Base-by-base conservation (phyloP, 2,329 filamentous ascomycete species). In the Ophiostoma perfectum region DNA sequence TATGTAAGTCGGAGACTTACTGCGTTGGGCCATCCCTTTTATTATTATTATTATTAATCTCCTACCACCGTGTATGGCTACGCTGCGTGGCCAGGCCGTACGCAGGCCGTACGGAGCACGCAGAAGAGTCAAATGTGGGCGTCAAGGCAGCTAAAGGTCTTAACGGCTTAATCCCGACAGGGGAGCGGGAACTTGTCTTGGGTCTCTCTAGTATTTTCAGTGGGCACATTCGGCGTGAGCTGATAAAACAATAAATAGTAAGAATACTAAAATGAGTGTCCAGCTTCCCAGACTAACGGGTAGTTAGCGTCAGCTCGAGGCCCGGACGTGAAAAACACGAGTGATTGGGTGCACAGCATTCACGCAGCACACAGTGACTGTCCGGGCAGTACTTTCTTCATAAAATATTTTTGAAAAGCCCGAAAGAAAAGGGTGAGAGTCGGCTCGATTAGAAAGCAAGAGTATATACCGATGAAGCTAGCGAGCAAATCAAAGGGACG, bases 1-100 rank as follows among this genome's bases (percentile, higher is more conserved):
- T 41, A 62, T 62, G 58, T 62, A 62, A 41, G 7, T 42, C 39
- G 60, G 39, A 42, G 16, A 63, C 60, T 63, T 44, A 42, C 60
- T 62, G 14, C 60, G 39, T 63, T 63, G 39, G 60, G 39, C 39
- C 38, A 11, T 42, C 38, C 27, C 27, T 60, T 8, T 12, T 44
- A 44, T 27, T 27, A 44, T 44, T 44, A 12, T 27, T 2, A 60
- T 38, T 60, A 39, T 55, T 27, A 55, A 36, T 55, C 49, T 12
- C n/a, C 18, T 36, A 55, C 27, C n/a, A 36, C 49, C 18, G n/a
- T 52, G n/a, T 52, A 55, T 55, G 49, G 12, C 2, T 14, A 36
- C 4, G n/a, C 7, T 55, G 27, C 49, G 27, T 55, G 49, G 14
- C 14, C n/a, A 4, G n/a, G n/a, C 49, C 45, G 45, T 16, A 12